phyloP scores from a whole-genome alignment of 441 rosid species.

The Brassica balearica region DNA sequence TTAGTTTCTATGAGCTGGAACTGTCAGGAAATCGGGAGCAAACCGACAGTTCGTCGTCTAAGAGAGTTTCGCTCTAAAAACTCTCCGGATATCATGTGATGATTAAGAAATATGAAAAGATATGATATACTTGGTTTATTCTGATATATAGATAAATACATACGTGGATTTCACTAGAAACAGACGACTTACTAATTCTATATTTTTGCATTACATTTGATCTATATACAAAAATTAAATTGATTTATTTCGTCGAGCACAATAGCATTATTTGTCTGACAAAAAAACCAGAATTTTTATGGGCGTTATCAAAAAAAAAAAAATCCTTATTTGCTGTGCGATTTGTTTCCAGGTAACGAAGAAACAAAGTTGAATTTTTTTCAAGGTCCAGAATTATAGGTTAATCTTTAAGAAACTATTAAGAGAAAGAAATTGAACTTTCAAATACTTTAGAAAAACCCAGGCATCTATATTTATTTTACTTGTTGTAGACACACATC shows the following conservation, averaged over 20 bases:
- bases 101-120: constrained; percentile 4
- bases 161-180: background rate
- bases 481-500: background rate
- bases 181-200: background rate
- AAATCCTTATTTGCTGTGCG: background rate
- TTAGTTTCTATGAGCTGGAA: background rate
- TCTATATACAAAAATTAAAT: background rate
- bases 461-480: background rate
- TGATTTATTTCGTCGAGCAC: background rate
- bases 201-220: background rate
- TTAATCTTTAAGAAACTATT: too few relatives aligned
- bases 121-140: background rate
- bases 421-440: too few relatives aligned
- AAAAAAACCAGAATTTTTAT: too few relatives aligned
- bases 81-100: background rate
- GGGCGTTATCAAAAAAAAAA: too few relatives aligned
- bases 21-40: background rate
- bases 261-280: background rate
- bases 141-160: constrained; percentile 1
- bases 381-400: too few relatives aligned
- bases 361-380: background rate
- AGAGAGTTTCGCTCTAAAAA: background rate
- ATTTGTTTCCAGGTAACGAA: background rate
- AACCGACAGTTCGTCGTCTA: background rate
- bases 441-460: too few relatives aligned